Conservation (phyloP, 2,329 filamentous ascomycete genomes). For the Alternaria triticimaculans region DNA sequence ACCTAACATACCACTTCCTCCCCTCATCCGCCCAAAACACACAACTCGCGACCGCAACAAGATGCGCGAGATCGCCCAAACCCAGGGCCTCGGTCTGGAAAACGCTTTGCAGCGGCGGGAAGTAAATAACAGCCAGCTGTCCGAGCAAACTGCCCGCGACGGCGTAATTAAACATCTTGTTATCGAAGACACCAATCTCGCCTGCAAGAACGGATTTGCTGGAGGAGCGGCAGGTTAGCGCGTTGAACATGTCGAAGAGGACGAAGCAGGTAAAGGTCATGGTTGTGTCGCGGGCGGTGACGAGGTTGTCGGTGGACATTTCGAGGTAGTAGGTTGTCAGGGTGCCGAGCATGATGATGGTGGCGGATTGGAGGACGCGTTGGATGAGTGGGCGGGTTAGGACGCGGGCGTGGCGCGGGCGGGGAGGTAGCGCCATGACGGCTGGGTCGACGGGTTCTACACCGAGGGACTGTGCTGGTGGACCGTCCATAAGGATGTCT, state of each 20-base stretch:
- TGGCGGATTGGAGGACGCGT: conserved; percentile 84
- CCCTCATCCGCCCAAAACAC: conserved; percentile 96
- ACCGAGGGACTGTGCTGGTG: conserved; percentile 93
- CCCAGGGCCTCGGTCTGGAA: conserved; percentile 93
- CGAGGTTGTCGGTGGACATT: conserved; percentile 81
- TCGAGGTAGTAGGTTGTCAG: conserved; percentile 90
- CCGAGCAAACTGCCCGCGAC: conserved; percentile 84
- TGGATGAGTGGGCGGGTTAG: conserved; percentile 83
- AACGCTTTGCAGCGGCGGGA: conserved; percentile 89
- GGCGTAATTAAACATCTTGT: conserved; percentile 96
- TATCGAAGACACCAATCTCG: conserved; percentile 81
- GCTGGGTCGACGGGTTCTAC: conserved; percentile 94
- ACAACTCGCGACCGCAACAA: conserved; percentile 79
- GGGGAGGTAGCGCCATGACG: conserved; percentile 90
- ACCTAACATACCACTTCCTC: conserved; percentile 71
- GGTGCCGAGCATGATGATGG: conserved; percentile 91
- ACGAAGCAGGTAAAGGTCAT: conserved; percentile 99
- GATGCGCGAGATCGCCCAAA: conserved; percentile 73
- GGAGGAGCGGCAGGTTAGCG: conserved; percentile 88
- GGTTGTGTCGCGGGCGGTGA: conserved; percentile 93
- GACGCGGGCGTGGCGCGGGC: conserved; percentile 85
- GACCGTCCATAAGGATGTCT: conserved; percentile 99
- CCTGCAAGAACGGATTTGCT: conserved; percentile 87
- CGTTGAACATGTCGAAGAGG: conserved; percentile 99
- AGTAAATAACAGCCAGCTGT: conserved; percentile 90